Conservation (phyloP, 2,329 filamentous ascomycete species). For the Lasiodiplodia sp. region DNA sequence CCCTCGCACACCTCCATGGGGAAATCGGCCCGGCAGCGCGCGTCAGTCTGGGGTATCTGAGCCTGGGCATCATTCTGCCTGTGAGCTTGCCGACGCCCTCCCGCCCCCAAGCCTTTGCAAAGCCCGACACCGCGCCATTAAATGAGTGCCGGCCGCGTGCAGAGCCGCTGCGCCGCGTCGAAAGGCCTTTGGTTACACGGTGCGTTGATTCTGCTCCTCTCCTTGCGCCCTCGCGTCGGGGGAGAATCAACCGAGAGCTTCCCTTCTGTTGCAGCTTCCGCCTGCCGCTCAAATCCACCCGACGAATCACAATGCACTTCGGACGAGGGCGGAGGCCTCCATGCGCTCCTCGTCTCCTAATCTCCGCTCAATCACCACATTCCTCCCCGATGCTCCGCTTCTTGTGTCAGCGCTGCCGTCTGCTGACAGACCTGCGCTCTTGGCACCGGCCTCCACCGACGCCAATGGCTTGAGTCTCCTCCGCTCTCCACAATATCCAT, state of each 20-base stretch:
- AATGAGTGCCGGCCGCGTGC: neutral
- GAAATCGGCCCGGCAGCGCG: slow-evolving; percentile 20
- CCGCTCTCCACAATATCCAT: neutral
- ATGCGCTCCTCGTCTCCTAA: neutral
- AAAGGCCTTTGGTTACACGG: neutral
- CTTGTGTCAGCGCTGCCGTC: slow-evolving; percentile 10
- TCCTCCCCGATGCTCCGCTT: neutral
- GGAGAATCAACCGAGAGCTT: slow-evolving; percentile 2
- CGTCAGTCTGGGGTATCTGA: slow-evolving; percentile 10
- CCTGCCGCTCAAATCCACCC: neutral
- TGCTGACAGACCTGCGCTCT: slow-evolving; percentile 21
- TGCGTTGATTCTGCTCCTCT: neutral
- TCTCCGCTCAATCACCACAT: slow-evolving; percentile 17
- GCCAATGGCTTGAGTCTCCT: slow-evolving; percentile 17
- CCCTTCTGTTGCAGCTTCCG: neutral
- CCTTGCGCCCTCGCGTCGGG: neutral
- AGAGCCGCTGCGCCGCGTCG: neutral
- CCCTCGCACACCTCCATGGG: slow-evolving; percentile 11
- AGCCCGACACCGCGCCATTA: neutral
- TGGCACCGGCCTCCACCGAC: slow-evolving; percentile 18
- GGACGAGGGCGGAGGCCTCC: neutral
- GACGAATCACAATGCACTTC: neutral
- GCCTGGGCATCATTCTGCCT: no score
- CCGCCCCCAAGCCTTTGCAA: slow-evolving; percentile 20
- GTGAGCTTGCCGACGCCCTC: neutral